Percentiles rank a stretch among this genome's conserved stretches.
Evolutionary conservation across 2,329 filamentous ascomycete genomes (phyloP).

Genomic region (Calonectria hongkongensis): DNA sequence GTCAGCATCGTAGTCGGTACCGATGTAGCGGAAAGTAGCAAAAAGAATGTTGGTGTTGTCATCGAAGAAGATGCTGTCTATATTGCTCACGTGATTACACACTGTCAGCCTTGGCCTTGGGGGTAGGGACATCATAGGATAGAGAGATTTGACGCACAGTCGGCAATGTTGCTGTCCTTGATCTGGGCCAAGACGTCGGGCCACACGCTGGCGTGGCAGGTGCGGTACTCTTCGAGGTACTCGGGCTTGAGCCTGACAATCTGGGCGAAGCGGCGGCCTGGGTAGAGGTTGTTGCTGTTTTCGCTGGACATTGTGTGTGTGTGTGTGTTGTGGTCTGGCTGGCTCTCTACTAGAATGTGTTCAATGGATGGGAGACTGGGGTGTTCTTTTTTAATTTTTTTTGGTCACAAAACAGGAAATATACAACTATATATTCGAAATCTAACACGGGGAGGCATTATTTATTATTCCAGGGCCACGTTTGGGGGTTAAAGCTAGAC

Average conservation of each 20-base stretch:
- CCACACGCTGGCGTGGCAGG: conserved; percentile 84
- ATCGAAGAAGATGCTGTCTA: conserved; percentile 85
- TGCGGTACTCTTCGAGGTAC: conserved; percentile 81
- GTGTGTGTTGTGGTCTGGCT: background rate
- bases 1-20: conserved; percentile 81
- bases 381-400: background rate
- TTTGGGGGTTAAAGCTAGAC: background rate
- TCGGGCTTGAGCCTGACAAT: conserved; percentile 83
- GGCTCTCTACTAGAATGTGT: too few relatives aligned
- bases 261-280: conserved; percentile 78
- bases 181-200: conserved; percentile 86
- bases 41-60: conserved; percentile 79
- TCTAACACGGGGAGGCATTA: conserved; percentile 2
- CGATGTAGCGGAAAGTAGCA: conserved; percentile 86
- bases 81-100: conserved; percentile 1
- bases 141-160: conserved; percentile 72
- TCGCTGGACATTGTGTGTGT: background rate
- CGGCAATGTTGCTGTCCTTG: conserved; percentile 82
- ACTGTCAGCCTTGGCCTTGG: conserved; percentile 10
- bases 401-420: too few relatives aligned
- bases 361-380: too few relatives aligned
- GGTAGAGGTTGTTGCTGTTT: conserved; percentile 50
- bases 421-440: background rate
- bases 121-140: background rate
- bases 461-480: background rate